Conservation (phyloP, 1,284 basidiomycete genomes). For the Abortiporus biennis region DNA sequence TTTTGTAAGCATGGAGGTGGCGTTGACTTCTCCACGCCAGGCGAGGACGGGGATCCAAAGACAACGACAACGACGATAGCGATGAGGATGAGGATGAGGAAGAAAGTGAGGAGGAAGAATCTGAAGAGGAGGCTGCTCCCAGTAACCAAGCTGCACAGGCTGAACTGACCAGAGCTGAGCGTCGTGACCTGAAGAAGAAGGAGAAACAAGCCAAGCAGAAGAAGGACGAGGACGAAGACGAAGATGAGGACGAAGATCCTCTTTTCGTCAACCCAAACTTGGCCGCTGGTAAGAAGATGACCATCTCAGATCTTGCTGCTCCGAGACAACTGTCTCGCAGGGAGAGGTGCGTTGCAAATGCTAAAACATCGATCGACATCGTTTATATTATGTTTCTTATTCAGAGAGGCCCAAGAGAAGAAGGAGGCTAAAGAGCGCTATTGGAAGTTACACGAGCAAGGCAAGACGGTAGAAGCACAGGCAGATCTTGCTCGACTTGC, state of each 20-base stretch:
- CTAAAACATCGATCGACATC: not conserved
- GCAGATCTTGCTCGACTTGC: slow-evolving; percentile 81
- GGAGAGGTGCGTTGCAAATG: slow-evolving; percentile 17
- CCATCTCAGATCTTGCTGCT: slow-evolving; percentile 19
- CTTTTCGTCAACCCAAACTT: slow-evolving; percentile 26
- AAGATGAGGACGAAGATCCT: slow-evolving; percentile 24
- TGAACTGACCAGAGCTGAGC: slow-evolving; percentile 24
- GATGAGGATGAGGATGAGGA: slow-evolving; percentile 24
- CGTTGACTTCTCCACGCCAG: too few species aligned
- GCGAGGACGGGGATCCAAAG: slow-evolving; percentile 14
- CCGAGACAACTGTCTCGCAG: slow-evolving; percentile 22
- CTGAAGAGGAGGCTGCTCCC: slow-evolving; percentile 16
- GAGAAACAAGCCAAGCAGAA: slow-evolving; percentile 21
- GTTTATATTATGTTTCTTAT: not conserved
- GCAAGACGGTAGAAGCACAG: slow-evolving; percentile 88
- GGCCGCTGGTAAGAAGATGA: slow-evolving; percentile 22
- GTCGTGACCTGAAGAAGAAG: slow-evolving; percentile 24
- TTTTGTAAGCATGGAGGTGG: slow-evolving; percentile 5
- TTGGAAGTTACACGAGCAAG: slow-evolving; percentile 73
- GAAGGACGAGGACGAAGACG: slow-evolving; percentile 21
- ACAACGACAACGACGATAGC: slow-evolving; percentile 15
- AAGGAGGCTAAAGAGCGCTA: slow-evolving; percentile 82
- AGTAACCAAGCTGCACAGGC: slow-evolving; percentile 10
- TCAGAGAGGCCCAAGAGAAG: slow-evolving; percentile 85
- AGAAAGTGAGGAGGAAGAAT: slow-evolving; percentile 21